phyloP scores from a whole-genome alignment of 108 stramenopile genomes.

The Chaetoceros tenuissimus region DNA sequence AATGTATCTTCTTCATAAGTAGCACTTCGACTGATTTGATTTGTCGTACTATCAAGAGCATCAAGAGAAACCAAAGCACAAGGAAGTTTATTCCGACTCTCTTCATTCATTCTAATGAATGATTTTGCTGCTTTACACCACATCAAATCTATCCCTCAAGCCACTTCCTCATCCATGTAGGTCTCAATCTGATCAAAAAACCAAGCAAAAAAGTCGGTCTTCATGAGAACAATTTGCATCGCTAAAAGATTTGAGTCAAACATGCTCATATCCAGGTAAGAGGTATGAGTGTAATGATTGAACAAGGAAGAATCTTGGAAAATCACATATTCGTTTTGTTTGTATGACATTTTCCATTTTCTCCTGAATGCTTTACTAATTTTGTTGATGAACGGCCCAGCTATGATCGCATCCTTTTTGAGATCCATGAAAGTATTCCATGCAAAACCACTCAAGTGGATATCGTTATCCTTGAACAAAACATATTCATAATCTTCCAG shows the following conservation, averaged over 20 bases:
- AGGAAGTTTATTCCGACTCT: background rate
- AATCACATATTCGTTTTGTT: background rate
- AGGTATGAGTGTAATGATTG: background rate
- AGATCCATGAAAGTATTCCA: conserved; percentile 5
- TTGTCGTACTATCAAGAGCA: background rate
- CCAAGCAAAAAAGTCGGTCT: conserved; percentile 11
- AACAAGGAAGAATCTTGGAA: background rate
- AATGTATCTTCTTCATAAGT: background rate
- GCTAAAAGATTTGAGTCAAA: conserved; percentile 6
- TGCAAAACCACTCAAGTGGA: conserved; percentile 2
- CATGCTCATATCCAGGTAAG: background rate
- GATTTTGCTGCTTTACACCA: background rate
- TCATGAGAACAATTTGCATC: conserved; percentile 18
- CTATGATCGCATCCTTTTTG: background rate
- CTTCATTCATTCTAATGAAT: background rate
- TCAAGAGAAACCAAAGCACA: background rate
- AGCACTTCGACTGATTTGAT: background rate
- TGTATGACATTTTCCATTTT: background rate
- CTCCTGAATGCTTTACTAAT: background rate
- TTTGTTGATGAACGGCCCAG: background rate
- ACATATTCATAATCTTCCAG: conserved; percentile 2
- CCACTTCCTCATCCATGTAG: background rate
- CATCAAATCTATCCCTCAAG: background rate
- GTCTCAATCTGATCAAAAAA: conserved; percentile 9
- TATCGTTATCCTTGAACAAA: conserved; percentile 6